phyloP scores from a whole-genome alignment of 2,329 filamentous ascomycete genomes.

The Basipetospora chlamydospora region DNA sequence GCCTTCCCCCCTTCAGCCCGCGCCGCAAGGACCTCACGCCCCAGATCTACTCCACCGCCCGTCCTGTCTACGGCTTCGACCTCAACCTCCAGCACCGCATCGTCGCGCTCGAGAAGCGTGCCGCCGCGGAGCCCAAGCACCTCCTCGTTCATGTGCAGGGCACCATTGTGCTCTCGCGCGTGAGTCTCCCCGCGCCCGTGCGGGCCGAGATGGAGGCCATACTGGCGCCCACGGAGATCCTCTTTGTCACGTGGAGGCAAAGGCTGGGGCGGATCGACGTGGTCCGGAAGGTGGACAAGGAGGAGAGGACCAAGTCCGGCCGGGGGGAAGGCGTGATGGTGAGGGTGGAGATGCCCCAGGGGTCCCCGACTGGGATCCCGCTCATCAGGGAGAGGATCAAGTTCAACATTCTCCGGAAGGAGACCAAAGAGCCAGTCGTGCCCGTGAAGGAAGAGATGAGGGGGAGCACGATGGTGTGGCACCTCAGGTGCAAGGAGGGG shows the following conservation, averaged over 20 bases:
- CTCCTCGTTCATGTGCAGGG: conserved; percentile 1
- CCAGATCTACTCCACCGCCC: conserved; percentile 1
- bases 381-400: conserved; percentile 1
- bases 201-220: conserved; percentile 1
- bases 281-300: not conserved
- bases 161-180: conserved; percentile 2
- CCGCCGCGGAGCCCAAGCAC: conserved; percentile 1
- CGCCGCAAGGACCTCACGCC: not conserved
- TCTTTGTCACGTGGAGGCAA: conserved; percentile 2
- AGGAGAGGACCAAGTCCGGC: too few species aligned
- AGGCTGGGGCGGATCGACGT: conserved; percentile 1
- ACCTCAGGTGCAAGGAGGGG: not conserved
- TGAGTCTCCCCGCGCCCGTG: not conserved
- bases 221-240: conserved; percentile 1
- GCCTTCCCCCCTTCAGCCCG: not conserved
- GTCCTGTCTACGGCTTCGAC: conserved; percentile 2
- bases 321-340: too few species aligned
- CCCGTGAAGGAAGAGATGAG: conserved; percentile 1
- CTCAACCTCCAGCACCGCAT: not conserved
- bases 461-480: conserved; percentile 1
- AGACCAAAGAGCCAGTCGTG: not conserved
- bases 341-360: conserved; percentile 3
- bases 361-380: not conserved
- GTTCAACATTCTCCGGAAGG: conserved; percentile 1
- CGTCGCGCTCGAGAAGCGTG: not conserved